Conservation (phyloP, 176 grass and related monocot genomes). For the Carex pumila region DNA sequence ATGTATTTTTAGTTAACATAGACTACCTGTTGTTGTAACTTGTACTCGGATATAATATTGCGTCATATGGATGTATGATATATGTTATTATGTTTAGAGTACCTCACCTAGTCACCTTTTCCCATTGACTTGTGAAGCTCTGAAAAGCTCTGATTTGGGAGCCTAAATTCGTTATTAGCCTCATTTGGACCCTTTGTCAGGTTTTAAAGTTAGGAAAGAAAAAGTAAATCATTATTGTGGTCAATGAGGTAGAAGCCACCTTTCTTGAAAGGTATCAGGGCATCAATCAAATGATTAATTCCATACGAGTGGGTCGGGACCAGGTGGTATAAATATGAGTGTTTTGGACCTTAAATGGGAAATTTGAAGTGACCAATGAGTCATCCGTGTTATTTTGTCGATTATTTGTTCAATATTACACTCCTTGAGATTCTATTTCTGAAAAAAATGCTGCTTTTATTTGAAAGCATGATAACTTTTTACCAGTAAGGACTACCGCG, state of each 20-base stretch:
- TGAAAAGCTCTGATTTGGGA: not conserved
- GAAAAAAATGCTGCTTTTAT: not conserved
- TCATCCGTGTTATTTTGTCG: not conserved
- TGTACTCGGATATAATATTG: not conserved
- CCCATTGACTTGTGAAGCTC: not conserved
- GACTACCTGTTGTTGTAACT: not conserved
- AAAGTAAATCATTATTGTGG: not conserved
- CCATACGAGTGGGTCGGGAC: not conserved
- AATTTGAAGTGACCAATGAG: not conserved
- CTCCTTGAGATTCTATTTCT: not conserved
- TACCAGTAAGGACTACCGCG: not conserved
- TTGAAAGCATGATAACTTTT: not conserved
- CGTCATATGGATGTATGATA: not conserved
- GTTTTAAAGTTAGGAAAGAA: not conserved
- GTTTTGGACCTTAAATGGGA: not conserved
- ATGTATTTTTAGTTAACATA: not conserved
- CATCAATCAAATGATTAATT: not conserved
- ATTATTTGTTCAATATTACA: not conserved
- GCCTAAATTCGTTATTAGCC: not conserved
- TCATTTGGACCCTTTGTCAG: not conserved
- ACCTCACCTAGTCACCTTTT: not conserved
- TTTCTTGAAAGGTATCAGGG: not conserved
- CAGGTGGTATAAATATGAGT: not conserved
- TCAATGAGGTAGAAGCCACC: constrained; percentile 6
- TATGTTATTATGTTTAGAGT: not conserved